These are phyloP conservation scores for Nissolia schottii DNA, from an alignment of 306 rosid genomes.

Conservation along the genomic window DNA sequence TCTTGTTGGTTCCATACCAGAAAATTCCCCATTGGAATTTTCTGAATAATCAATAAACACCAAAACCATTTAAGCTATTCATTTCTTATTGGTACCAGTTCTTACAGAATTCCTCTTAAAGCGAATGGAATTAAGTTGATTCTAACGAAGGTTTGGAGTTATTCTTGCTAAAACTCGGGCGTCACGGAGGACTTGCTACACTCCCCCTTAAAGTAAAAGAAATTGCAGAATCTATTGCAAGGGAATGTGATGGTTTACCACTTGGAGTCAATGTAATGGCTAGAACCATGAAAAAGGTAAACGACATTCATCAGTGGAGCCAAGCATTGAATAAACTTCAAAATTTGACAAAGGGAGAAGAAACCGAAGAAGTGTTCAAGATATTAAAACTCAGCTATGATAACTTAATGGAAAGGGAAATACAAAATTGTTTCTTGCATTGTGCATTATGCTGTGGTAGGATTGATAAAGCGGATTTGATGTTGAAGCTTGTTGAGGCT, in stretches of 20 bases:
- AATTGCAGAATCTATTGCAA: background rate
- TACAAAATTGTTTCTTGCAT: conserved; percentile 12
- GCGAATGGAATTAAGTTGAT: conserved; percentile 24
- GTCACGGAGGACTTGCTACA: background rate
- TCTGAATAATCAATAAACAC: too few species aligned
- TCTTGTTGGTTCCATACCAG: too few species aligned
- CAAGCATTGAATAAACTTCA: background rate
- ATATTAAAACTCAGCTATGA: background rate
- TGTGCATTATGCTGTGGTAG: background rate
- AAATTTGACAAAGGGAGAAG: background rate
- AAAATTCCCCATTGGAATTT: too few species aligned
- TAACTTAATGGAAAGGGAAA: background rate
- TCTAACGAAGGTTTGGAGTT: conserved; percentile 7
- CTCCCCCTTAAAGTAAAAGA: background rate
- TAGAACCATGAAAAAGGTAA: background rate
- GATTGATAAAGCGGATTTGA: background rate
- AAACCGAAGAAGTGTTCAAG: background rate
- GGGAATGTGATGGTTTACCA: background rate
- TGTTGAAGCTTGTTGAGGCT: background rate
- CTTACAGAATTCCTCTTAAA: background rate
- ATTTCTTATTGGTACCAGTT: too few species aligned
- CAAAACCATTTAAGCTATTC: too few species aligned
- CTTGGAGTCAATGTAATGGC: conserved; percentile 22
- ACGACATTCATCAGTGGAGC: background rate
- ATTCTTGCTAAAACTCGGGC: conserved; percentile 7